A percentile compares a stretch with the other conserved stretches of the same genome.
phyloP scores from a whole-genome alignment of 495 filamentous ascomycete genomes.

The Immersiella caudata region DNA sequence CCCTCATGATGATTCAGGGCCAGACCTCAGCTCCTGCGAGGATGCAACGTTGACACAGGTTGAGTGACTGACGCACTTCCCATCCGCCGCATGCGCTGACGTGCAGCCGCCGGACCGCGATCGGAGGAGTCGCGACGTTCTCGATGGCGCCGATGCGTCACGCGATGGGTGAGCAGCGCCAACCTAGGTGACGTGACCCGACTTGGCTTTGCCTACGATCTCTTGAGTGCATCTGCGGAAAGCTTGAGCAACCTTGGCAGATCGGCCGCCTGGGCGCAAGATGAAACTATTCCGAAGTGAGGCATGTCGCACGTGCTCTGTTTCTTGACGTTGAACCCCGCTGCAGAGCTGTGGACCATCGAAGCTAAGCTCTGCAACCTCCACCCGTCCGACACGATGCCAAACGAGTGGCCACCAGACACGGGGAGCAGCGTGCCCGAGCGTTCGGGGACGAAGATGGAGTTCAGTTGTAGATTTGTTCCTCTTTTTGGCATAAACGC shows the following conservation, averaged over 20 bases:
- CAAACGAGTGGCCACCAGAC: background rate
- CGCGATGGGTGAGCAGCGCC: too few species aligned
- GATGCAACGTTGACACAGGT: background rate
- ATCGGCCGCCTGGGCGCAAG: background rate
- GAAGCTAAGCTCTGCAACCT: background rate
- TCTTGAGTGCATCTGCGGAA: background rate
- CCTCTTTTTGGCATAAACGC: background rate
- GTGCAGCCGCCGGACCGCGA: too few species aligned
- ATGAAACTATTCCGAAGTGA: background rate
- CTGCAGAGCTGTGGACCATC: background rate
- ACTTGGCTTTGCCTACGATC: background rate
- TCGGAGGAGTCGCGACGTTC: too few species aligned
- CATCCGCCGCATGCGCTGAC: too few species aligned
- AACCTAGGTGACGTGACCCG: background rate
- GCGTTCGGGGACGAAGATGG: too few species aligned
- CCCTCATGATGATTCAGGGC: background rate
- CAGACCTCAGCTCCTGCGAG: background rate
- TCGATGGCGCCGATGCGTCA: background rate
- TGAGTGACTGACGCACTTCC: too few species aligned
- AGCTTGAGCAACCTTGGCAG: background rate
- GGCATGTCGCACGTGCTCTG: background rate
- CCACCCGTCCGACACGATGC: background rate
- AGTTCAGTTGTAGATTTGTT: too few species aligned
- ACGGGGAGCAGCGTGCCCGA: background rate
- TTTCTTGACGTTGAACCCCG: too few species aligned